Percentiles rank a stretch among this genome's conserved stretches.
Evolutionary conservation across 805 yeast species (phyloP).

Genomic region (Spathaspora sp.): DNA sequence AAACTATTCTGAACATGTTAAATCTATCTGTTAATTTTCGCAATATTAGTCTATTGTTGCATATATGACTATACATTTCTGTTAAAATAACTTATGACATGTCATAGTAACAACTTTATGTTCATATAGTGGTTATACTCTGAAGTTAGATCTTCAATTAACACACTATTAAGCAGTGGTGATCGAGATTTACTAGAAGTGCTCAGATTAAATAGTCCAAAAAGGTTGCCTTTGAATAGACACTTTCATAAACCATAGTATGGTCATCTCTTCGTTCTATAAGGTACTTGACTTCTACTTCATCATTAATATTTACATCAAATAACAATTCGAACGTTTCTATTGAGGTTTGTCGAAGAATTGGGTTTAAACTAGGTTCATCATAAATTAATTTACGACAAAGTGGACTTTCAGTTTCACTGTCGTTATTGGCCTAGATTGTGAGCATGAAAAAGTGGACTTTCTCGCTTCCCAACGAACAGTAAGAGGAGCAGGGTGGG

Average conservation of each 20-base stretch:
- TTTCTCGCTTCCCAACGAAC: too few species aligned
- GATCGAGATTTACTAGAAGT: neutral
- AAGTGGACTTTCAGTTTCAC: conserved; percentile 59
- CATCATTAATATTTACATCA: conserved; percentile 22
- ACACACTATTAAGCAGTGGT: neutral
- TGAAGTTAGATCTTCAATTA: neutral
- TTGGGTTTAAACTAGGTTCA: conserved; percentile 52
- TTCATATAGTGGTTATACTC: too few species aligned
- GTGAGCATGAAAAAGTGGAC: too few species aligned
- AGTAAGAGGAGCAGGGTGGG: too few species aligned
- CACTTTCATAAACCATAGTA: conserved; percentile 34
- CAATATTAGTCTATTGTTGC: too few species aligned
- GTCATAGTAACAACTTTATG: too few species aligned
- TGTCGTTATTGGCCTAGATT: too few species aligned
- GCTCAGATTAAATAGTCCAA: conserved; percentile 45
- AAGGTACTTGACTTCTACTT: conserved; percentile 19
- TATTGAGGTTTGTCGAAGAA: conserved; percentile 44
- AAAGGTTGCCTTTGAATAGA: conserved; percentile 32
- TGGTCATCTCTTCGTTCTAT: conserved; percentile 22
- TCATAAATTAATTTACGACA: conserved; percentile 50
- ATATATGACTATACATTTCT: too few species aligned
- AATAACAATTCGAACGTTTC: conserved; percentile 35
- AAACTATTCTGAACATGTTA: too few species aligned
- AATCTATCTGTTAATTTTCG: too few species aligned
- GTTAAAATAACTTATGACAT: too few species aligned